Evolutionary conservation across 2,329 filamentous ascomycete genomes (phyloP).

Genomic region (Pseudocercospora fuligena): DNA sequence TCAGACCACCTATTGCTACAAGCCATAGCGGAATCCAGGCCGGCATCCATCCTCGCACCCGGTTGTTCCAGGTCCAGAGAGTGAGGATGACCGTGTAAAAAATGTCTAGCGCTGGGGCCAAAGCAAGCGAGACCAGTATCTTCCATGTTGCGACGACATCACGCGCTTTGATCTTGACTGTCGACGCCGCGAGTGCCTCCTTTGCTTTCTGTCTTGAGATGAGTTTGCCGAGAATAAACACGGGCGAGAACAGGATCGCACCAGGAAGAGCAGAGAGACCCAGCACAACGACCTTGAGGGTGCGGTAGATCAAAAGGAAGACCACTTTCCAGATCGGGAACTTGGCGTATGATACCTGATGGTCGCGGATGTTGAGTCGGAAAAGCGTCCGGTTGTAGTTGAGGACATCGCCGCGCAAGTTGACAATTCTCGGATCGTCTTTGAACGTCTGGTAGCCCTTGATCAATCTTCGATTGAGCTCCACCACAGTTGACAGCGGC

Average conservation of each 20-base stretch:
- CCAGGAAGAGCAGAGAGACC: conserved; percentile 84
- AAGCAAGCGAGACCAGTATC: conserved; percentile 80
- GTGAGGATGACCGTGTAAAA: conserved; percentile 77
- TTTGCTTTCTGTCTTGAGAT: conserved; percentile 83
- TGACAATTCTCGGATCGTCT: conserved; percentile 80
- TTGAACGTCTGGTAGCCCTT: conserved; percentile 93
- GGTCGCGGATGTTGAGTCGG: conserved; percentile 85
- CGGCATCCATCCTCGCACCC: conserved; percentile 81
- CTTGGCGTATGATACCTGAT: conserved; percentile 90
- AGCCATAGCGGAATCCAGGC: conserved; percentile 79
- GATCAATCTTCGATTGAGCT: conserved; percentile 88
- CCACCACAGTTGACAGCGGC: conserved; percentile 87
- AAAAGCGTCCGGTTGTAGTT: conserved; percentile 87
- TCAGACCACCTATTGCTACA: conserved; percentile 74
- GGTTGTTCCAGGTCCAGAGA: conserved; percentile 78
- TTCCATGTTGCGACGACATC: conserved; percentile 97
- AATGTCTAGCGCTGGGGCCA: conserved; percentile 81
- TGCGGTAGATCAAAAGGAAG: conserved; percentile 76
- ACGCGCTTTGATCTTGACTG: conserved; percentile 84
- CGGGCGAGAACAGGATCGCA: conserved; percentile 81
- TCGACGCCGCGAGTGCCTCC: conserved; percentile 81
- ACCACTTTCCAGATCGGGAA: conserved; percentile 79
- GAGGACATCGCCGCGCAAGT: conserved; percentile 74
- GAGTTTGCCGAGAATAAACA: conserved; percentile 81
- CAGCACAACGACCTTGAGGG: conserved; percentile 76